Evolutionary conservation across 768 basidiomycete genomes (phyloP), one percentile per base, ranked within the genome.

Genomic region (Collybia sordida): DNA sequence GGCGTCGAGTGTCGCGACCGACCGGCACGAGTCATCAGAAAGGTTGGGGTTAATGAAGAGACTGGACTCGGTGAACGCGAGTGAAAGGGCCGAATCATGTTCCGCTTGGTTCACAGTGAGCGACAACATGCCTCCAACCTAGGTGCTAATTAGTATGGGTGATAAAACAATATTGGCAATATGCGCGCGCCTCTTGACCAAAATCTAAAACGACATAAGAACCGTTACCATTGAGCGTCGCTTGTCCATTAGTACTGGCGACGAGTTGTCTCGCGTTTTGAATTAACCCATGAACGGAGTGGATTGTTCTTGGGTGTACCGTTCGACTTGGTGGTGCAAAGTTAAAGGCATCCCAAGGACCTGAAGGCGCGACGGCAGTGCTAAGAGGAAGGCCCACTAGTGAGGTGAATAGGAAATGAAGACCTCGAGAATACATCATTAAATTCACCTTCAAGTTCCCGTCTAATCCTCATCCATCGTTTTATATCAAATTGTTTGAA

Each of bases 1-100:
- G 12, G 61, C 43, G 47, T 70, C 55, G 53, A 62, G 54, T 4
- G 64, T 57, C 4, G 59, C 21, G 6, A 56, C 47, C 2, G 61
- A 5, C n/a, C 42, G 56, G 45, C 70, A 71, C 7, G 71, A 71
- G 50, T 73, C 69, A 56, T 79, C 78, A 36, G 77, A 78, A 0
- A 59, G 66, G 8, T 60, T 44, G 0, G 78, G 76, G 42, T 59
- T 68, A 48, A 80, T 75, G 60, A 78, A 80, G 36, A 70, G 47
- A 1, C 77, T 60, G 2, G 78, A 80, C 56, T 80, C 78, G 0
- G 75, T 77, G 63, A 79, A 80, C 2, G 78, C 71, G 25, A 80
- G 63, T 3, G 77, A 69, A 12, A 79, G 59, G 4, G 65, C 59
- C 0, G 75, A 67, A 2, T 58, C 43, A 0, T 61, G 37, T 0